These are phyloP conservation scores for Suhomyces sp. DNA, from an alignment of 805 yeast species.

Conservation along the genomic window DNA sequence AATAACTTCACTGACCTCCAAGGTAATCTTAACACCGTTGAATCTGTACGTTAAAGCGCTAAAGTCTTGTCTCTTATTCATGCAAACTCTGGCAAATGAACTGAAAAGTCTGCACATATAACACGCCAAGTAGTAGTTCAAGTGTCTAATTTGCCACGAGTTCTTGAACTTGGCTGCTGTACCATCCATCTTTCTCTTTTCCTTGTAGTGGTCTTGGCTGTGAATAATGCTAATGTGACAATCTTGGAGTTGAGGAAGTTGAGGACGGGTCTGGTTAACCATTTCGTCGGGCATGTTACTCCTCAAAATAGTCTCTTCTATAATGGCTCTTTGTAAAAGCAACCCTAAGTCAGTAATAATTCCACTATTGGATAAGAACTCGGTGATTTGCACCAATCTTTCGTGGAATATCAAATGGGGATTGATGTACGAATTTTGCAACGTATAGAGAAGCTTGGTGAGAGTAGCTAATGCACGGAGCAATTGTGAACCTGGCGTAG, in stretches of 20 bases:
- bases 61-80: constrained; percentile 48
- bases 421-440: constrained; percentile 56
- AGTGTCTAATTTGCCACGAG: constrained; percentile 51
- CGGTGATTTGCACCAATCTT: constrained; percentile 40
- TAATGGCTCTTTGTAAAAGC: constrained; percentile 48
- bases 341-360: constrained; percentile 39
- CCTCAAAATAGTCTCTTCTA: constrained; percentile 58
- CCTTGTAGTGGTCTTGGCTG: constrained; percentile 37
- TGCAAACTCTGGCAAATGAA: constrained; percentile 43
- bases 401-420: constrained; percentile 49
- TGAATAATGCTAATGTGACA: constrained; percentile 44
- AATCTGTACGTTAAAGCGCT: constrained; percentile 31
- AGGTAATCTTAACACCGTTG: constrained; percentile 40
- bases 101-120: constrained; percentile 41
- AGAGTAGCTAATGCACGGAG: constrained; percentile 35
- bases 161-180: constrained; percentile 63
- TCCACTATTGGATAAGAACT: constrained; percentile 43
- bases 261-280: constrained; percentile 42
- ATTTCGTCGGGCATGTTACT: constrained; percentile 45
- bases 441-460: constrained; percentile 46
- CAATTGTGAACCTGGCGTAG: constrained; percentile 20
- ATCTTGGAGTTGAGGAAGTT: constrained; percentile 30
- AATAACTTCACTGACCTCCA: constrained; percentile 27
- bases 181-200: constrained; percentile 36
- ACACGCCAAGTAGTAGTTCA: constrained; percentile 48